phyloP scores from a whole-genome alignment of 2,329 filamentous ascomycete genomes.

The Trichoderma asperellum region DNA sequence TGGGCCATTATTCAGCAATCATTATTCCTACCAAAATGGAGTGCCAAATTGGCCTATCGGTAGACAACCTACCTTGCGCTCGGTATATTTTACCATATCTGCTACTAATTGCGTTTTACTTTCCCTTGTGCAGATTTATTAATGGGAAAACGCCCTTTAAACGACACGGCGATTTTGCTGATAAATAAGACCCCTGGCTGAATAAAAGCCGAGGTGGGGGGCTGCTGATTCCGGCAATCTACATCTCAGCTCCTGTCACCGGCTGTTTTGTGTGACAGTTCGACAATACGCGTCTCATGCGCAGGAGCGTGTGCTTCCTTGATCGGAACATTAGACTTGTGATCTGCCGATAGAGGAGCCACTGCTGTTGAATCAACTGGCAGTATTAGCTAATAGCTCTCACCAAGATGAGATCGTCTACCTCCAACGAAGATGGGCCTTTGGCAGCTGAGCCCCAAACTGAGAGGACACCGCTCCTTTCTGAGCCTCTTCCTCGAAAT shows the following conservation, averaged over 20 bases:
- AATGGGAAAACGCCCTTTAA: background rate
- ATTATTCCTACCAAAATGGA: background rate
- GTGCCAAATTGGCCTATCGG: background rate
- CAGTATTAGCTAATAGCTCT: background rate
- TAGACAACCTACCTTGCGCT: background rate
- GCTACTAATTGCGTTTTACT: background rate
- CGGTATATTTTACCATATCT: background rate
- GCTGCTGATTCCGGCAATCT: background rate
- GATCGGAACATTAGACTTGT: background rate
- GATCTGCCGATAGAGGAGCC: background rate
- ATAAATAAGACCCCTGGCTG: background rate
- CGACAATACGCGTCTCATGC: background rate
- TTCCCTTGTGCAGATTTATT: background rate
- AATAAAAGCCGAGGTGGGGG: background rate
- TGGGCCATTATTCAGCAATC: slow-evolving; percentile 7
- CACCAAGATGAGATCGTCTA: background rate
- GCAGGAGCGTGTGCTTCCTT: background rate
- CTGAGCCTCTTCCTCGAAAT: background rate
- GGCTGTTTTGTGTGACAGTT: background rate
- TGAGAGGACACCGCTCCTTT: slow-evolving; percentile 10
- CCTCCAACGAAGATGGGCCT: background rate
- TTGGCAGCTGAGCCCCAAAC: background rate
- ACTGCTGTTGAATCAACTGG: background rate
- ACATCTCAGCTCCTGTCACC: slow-evolving; percentile 1
- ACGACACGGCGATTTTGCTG: background rate